phyloP scores from a whole-genome alignment of 1,284 basidiomycete species.

The Garcileccinum viscosum region DNA sequence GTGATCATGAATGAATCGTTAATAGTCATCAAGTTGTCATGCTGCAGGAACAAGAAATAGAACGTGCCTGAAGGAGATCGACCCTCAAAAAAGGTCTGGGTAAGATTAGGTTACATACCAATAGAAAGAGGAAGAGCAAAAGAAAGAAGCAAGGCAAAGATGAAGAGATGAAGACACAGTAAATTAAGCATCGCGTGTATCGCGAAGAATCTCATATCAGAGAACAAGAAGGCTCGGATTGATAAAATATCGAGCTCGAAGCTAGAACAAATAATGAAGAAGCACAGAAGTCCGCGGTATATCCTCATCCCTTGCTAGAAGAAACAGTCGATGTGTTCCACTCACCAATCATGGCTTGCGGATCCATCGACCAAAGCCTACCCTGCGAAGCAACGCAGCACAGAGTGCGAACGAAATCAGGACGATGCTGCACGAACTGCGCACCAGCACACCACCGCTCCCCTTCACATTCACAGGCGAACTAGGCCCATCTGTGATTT shows the following conservation, averaged over 20 bases:
- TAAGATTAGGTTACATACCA: background rate
- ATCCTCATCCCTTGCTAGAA: background rate
- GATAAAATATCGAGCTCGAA: conserved; percentile 2
- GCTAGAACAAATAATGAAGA: background rate
- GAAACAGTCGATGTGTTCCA: background rate
- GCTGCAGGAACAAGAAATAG: background rate
- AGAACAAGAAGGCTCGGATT: background rate
- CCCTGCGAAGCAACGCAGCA: conserved; percentile 31
- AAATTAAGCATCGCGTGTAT: background rate
- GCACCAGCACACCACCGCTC: conserved; percentile 10
- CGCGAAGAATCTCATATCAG: background rate
- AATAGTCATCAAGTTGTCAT: background rate
- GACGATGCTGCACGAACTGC: conserved; percentile 31
- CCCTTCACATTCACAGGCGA: conserved; percentile 13
- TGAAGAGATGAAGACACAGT: background rate
- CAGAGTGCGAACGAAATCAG: conserved; percentile 39
- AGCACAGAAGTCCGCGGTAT: background rate
- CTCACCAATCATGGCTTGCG: conserved; percentile 28
- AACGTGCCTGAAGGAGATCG: background rate
- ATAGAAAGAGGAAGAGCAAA: background rate
- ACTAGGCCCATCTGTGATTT: background rate
- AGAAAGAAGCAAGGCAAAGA: background rate
- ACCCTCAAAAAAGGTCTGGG: background rate
- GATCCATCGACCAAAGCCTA: conserved; percentile 33
- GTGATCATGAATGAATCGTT: background rate